Evolutionary conservation across 192 early-diverging fungal species (phyloP), one percentile per base, ranked within the genome.

Genomic region (Coemansia guatemalensis): DNA sequence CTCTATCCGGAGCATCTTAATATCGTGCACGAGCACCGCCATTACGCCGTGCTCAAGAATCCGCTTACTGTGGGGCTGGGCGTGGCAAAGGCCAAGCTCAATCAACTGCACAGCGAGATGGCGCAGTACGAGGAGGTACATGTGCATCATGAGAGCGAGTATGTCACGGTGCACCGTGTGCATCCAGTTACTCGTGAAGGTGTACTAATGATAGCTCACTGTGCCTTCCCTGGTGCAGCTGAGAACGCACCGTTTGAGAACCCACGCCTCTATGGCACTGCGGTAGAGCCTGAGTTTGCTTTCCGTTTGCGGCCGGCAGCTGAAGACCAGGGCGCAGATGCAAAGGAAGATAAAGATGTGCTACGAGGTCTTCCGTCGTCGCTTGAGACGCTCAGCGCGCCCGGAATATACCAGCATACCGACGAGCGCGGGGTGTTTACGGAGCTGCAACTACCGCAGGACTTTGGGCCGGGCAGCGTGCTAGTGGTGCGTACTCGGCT

Each of bases 111-210:
- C 69, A 69, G 81, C 8, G 87, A 94, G 59, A 87, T 99, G 84
- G 88, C 95, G 0, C 67, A 88, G 29, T 97, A 86, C 74, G 84
- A 83, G 11, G 97, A 99, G 61, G 90, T 95, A 20, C 94, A 99
- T 81, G 95, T 99, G 23, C 89, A 98, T 70, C 95, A 98, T 51
- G 96, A 98, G 69, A 88, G 88, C 63, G 93, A 96, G 83, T 96
- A 90, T 56, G 91, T 98, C 33, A 91, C 93, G 11, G 87, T 99
- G 0, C 96, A 99, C 67, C 86, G 97, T 17, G 83, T 95, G 55
- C 93, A 97, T 66, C 94, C 97, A 9, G 82, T 90, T 24, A 92
- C 89, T 0, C 88, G 96, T 58, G 87, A 94, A 49, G 97, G 97
- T 17, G 97, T 96, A 53, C 74, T 99, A 30, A 72, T 98, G 64